phyloP scores from a whole-genome alignment of 768 basidiomycete species.

The Amanita rimosa region DNA sequence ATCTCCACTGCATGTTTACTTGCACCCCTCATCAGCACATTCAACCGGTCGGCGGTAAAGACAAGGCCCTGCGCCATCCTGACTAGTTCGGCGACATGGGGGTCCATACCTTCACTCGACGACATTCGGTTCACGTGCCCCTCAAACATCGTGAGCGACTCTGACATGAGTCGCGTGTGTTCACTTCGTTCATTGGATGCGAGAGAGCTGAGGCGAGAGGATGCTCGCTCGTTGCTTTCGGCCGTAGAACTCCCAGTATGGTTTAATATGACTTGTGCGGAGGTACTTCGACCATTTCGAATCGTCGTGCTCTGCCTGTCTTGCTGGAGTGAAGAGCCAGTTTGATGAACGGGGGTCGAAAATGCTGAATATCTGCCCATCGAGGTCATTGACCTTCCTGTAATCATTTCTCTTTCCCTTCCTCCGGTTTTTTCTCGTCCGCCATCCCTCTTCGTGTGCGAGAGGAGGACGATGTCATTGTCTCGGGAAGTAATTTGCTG shows the following conservation, averaged over 20 bases:
- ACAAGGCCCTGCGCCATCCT: constrained; percentile 55
- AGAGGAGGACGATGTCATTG: neutral
- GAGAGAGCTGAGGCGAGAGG: constrained; percentile 7
- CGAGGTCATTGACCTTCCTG: constrained; percentile 8
- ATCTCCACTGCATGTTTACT: constrained; percentile 53
- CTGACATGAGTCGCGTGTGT: constrained; percentile 60
- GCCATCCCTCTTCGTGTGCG: constrained; percentile 8
- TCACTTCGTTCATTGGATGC: constrained; percentile 23
- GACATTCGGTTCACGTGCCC: constrained; percentile 48
- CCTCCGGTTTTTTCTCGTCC: neutral
- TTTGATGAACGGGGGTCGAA: constrained; percentile 1
- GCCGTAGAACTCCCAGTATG: constrained; percentile 10
- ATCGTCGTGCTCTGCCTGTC: neutral
- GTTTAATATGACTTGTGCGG: constrained; percentile 2
- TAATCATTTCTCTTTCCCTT: constrained; percentile 12
- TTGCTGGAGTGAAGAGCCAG: constrained; percentile 1
- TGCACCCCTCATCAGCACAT: constrained; percentile 43
- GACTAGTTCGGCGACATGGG: constrained; percentile 35
- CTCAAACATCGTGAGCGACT: constrained; percentile 63
- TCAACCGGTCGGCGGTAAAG: constrained; percentile 54
- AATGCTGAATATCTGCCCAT: neutral
- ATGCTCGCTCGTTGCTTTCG: constrained; percentile 9
- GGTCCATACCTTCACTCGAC: constrained; percentile 14
- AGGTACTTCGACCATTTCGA: constrained; percentile 11
- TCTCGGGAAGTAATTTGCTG: constrained; percentile 1